Conservation (phyloP, 371 early-diverging fungal genomes). For the Nematocida sp. region DNA sequence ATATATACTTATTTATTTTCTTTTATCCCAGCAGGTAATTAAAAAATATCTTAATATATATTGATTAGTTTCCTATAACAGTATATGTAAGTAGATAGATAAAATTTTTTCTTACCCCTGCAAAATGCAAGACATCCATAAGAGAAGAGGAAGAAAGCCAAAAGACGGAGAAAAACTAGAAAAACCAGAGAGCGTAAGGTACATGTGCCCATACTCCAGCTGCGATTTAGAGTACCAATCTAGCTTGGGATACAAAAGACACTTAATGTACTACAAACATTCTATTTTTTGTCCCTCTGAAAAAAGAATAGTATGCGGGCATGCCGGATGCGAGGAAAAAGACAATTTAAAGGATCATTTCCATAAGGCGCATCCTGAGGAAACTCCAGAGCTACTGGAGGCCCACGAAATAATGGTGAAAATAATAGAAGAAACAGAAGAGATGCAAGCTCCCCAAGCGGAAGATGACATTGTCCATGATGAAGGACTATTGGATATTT, state of each 20-base stretch:
- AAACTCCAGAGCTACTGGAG: constrained; percentile 40
- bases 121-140: constrained; percentile 44
- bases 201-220: constrained; percentile 48
- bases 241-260: constrained; percentile 53
- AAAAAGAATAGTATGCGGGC: constrained; percentile 46
- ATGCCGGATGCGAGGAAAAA: constrained; percentile 30
- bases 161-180: constrained; percentile 48
- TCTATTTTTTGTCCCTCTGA: constrained; percentile 43
- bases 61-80: too few species aligned
- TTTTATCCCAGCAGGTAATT: too few species aligned
- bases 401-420: constrained; percentile 47
- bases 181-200: constrained; percentile 13
- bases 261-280: constrained; percentile 55
- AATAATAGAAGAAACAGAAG: constrained; percentile 45
- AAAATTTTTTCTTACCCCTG: constrained; percentile 22
- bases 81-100: background rate
- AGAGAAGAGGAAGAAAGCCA: constrained; percentile 43
- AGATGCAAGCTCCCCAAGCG: constrained; percentile 3
- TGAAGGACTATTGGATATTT: constrained; percentile 53
- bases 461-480: constrained; percentile 49
- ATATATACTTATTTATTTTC: too few species aligned
- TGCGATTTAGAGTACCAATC: constrained; percentile 52
- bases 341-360: constrained; percentile 43
- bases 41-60: too few species aligned
- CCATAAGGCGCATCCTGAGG: constrained; percentile 18